phyloP scores from a whole-genome alignment of 164 flowering plant genomes.

The Tetrastigma voinierianum region DNA sequence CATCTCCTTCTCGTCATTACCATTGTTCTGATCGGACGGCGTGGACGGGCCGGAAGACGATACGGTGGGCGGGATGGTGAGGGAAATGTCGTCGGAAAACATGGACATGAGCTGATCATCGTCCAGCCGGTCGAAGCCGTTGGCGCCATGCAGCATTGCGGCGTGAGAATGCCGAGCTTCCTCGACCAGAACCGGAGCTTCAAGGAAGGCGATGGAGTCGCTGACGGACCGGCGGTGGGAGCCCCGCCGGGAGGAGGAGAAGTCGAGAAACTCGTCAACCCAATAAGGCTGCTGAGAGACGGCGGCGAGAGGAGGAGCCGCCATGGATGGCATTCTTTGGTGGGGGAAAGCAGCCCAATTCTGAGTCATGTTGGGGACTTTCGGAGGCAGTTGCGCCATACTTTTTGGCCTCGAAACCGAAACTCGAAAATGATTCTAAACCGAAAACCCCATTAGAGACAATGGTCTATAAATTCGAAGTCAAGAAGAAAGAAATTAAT shows the following conservation, averaged over 20 bases:
- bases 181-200: conserved; percentile 26
- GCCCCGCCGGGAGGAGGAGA: conserved; percentile 60
- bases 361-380: conserved; percentile 36
- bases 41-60: conserved; percentile 52
- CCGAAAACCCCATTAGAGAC: too few species aligned
- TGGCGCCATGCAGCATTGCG: conserved; percentile 1
- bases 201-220: conserved; percentile 67
- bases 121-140: conserved; percentile 51
- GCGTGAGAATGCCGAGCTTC: conserved; percentile 19
- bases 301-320: conserved; percentile 1
- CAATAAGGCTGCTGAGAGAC: conserved; percentile 36
- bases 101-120: conserved; percentile 73
- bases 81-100: conserved; percentile 55
- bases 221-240: conserved; percentile 58
- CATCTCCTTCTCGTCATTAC: conserved; percentile 37
- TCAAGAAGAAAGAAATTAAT: neutral
- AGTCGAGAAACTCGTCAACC: conserved; percentile 90
- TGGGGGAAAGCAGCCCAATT: conserved; percentile 46
- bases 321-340: conserved; percentile 28
- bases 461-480: too few species aligned
- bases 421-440: too few species aligned
- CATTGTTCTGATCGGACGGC: conserved; percentile 66
- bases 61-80: conserved; percentile 19
- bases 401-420: neutral
- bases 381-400: conserved; percentile 64